Percentiles rank a stretch among this genome's conserved stretches.
Evolutionary conservation across 257 asterid species (phyloP).

Genomic region (Nicotiana paniculata): DNA sequence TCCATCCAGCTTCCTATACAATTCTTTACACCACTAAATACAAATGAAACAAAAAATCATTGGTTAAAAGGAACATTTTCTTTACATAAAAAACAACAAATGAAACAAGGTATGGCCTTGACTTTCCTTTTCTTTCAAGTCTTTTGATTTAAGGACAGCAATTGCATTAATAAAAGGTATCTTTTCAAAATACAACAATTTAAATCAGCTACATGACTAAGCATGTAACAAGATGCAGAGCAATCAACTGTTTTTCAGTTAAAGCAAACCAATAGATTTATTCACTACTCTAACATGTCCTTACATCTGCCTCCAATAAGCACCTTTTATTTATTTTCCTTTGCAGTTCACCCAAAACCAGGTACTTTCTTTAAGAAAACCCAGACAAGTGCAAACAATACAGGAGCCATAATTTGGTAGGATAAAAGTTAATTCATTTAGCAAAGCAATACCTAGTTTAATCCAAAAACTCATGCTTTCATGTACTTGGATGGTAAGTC

Average conservation of each 20-base stretch:
- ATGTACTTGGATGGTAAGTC: not conserved
- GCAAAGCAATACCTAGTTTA: not conserved
- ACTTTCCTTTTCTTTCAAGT: not conserved
- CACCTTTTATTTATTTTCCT: not conserved
- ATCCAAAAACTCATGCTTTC: not conserved
- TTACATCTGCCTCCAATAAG: not conserved
- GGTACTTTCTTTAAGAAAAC: not conserved
- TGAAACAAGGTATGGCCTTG: not conserved
- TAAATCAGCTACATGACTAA: not conserved
- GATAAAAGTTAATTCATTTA: not conserved
- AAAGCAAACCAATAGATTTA: not conserved
- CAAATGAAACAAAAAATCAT: not conserved
- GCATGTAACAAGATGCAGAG: not conserved
- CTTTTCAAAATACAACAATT: not conserved
- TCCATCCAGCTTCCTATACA: not conserved
- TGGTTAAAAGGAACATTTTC: not conserved
- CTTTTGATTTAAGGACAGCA: not conserved
- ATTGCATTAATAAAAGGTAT: not conserved
- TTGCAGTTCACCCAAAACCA: not conserved
- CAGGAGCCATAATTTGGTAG: not conserved
- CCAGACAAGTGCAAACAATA: not conserved
- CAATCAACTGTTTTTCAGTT: not conserved
- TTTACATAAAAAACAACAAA: not conserved
- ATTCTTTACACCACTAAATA: not conserved
- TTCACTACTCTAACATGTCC: not conserved